These are phyloP conservation scores for Amanita polypyramis DNA, from an alignment of 768 basidiomycete species.

Conservation along the genomic window DNA sequence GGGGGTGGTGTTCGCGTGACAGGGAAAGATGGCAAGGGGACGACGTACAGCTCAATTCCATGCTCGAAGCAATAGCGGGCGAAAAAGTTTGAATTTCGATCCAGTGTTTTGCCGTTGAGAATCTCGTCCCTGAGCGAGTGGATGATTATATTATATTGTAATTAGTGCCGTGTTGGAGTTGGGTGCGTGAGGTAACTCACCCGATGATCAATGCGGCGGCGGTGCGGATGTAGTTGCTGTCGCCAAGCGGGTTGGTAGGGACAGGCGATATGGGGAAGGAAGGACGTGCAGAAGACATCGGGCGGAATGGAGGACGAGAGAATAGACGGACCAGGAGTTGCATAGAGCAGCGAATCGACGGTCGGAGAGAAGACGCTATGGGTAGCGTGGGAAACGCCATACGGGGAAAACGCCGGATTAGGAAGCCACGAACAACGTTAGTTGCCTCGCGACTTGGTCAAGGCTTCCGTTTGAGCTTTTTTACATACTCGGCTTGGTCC, in stretches of 20 bases:
- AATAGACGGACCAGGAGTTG: not conserved
- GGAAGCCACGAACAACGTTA: not conserved
- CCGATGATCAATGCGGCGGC: slow-evolving; percentile 74
- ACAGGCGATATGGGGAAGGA: slow-evolving; percentile 45
- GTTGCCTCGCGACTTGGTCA: not conserved
- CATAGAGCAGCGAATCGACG: not conserved
- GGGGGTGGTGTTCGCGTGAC: too few relatives aligned
- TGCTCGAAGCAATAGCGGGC: slow-evolving; percentile 85
- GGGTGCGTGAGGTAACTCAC: slow-evolving; percentile 30
- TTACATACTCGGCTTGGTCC: not conserved
- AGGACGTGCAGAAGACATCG: not conserved
- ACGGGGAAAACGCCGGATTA: not conserved
- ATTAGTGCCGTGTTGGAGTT: too few relatives aligned
- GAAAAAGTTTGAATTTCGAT: slow-evolving; percentile 78
- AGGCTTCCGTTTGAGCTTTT: not conserved
- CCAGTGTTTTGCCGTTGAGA: slow-evolving; percentile 83
- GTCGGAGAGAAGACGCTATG: too few relatives aligned
- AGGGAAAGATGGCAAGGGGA: not conserved
- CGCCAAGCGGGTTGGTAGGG: slow-evolving; percentile 56
- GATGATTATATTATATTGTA: too few relatives aligned
- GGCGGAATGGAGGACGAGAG: not conserved
- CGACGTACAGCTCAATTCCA: slow-evolving; percentile 62
- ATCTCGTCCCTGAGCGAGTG: slow-evolving; percentile 64
- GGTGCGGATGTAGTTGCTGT: slow-evolving; percentile 60
- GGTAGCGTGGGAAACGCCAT: not conserved